Evolutionary conservation across 768 basidiomycete species (phyloP).

Genomic region (Astraeus odoratus): DNA sequence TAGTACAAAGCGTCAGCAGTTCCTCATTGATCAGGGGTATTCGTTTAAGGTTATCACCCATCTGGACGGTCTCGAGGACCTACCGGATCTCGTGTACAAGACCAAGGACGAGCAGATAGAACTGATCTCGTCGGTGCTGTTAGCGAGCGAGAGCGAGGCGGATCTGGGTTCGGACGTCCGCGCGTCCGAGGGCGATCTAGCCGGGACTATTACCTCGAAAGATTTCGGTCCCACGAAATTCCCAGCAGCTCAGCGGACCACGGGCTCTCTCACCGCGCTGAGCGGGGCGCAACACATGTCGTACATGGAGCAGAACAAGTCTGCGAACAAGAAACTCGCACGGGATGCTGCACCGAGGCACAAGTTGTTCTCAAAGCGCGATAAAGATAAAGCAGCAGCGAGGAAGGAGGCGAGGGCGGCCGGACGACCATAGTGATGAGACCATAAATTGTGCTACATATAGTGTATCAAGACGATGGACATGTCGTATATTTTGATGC

Average conservation of each 20-base stretch:
- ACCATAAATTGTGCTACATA: neutral
- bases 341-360: slow-evolving; percentile 49
- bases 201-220: slow-evolving; percentile 80
- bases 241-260: slow-evolving; percentile 67
- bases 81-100: slow-evolving; percentile 87
- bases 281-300: slow-evolving; percentile 91
- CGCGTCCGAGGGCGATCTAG: slow-evolving; percentile 77
- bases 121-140: slow-evolving; percentile 85
- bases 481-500: neutral
- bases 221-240: slow-evolving; percentile 69
- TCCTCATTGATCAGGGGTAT: slow-evolving; percentile 98
- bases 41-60: slow-evolving; percentile 99
- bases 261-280: slow-evolving; percentile 74
- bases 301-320: slow-evolving; percentile 88
- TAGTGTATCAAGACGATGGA: neutral
- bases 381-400: slow-evolving; percentile 60
- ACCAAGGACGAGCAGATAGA: slow-evolving; percentile 93
- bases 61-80: slow-evolving; percentile 82
- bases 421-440: slow-evolving; percentile 13
- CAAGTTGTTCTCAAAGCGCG: slow-evolving; percentile 78
- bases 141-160: slow-evolving; percentile 86
- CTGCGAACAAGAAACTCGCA: slow-evolving; percentile 76
- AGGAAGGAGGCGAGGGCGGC: slow-evolving; percentile 37
- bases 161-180: slow-evolving; percentile 81
- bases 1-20: slow-evolving; percentile 97